Conservation (phyloP, 805 yeast species). For the Jamesozyma lodderae region DNA sequence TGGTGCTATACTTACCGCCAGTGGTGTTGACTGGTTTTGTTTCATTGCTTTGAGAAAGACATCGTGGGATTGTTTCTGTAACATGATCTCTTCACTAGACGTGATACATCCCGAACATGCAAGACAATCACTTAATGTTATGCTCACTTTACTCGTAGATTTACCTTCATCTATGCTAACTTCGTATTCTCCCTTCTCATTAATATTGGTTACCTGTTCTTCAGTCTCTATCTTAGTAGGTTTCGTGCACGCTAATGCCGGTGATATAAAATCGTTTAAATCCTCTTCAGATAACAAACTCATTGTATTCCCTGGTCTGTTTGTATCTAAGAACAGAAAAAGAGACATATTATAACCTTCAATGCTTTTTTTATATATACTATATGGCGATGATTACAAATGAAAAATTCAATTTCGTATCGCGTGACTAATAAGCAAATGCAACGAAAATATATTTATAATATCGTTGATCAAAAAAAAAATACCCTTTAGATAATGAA, state of each 20-base stretch:
- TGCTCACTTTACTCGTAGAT: conserved; percentile 74
- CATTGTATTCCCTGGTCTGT: too few species aligned
- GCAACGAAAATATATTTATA: too few species aligned
- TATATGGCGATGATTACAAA: too few species aligned
- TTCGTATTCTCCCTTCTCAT: conserved; percentile 42
- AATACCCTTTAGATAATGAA: too few species aligned
- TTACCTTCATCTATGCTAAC: conserved; percentile 55
- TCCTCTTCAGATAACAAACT: conserved; percentile 73
- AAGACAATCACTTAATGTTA: conserved; percentile 82
- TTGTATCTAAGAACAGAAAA: too few species aligned
- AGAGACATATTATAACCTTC: too few species aligned
- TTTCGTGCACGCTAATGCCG: conserved; percentile 90
- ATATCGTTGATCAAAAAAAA: too few species aligned
- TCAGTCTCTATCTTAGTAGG: conserved; percentile 42
- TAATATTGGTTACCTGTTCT: conserved; percentile 8
- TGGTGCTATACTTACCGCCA: conserved; percentile 75
- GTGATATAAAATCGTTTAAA: conserved; percentile 86
- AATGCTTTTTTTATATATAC: too few species aligned
- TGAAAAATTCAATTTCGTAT: too few species aligned
- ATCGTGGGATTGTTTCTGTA: conserved; percentile 82
- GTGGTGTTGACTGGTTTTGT: conserved; percentile 31
- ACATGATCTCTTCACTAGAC: conserved; percentile 89
- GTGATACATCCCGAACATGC: conserved; percentile 98
- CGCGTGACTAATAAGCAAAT: too few species aligned
- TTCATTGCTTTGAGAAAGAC: conserved; percentile 51